Conservation (phyloP, 768 basidiomycete species). For the Kwoniella dejecticola region DNA sequence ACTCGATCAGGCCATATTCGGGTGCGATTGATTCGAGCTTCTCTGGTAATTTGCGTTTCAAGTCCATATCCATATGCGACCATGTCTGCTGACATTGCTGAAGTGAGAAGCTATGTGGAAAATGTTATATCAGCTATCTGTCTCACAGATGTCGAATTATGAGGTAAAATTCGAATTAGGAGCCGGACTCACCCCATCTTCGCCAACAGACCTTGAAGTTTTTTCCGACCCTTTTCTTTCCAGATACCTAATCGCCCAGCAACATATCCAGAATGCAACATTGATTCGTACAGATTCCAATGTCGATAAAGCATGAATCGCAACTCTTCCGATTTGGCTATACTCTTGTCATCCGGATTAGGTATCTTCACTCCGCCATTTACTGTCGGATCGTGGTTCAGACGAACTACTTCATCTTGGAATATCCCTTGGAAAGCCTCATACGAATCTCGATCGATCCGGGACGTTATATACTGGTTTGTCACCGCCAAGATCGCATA, state of each 20-base stretch:
- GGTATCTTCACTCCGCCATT: slow-evolving; percentile 24
- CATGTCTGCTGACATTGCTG: slow-evolving; percentile 91
- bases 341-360: slow-evolving; percentile 76
- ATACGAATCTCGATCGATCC: slow-evolving; percentile 83
- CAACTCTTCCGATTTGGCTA: slow-evolving; percentile 83
- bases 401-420: slow-evolving; percentile 86
- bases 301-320: slow-evolving; percentile 93
- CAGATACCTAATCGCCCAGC: slow-evolving; percentile 93
- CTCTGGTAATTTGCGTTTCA: slow-evolving; percentile 74
- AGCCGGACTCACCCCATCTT: slow-evolving; percentile 92
- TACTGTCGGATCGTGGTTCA: slow-evolving; percentile 63
- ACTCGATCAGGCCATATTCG: slow-evolving; percentile 90
- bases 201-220: slow-evolving; percentile 84
- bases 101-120: slow-evolving; percentile 88
- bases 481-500: slow-evolving; percentile 91
- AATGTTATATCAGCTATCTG: no score
- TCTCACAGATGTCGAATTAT: no score
- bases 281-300: slow-evolving; percentile 97
- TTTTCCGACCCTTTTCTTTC: slow-evolving; percentile 89
- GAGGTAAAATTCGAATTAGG: no score
- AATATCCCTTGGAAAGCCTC: slow-evolving; percentile 78
- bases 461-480: slow-evolving; percentile 82
- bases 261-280: slow-evolving; percentile 96
- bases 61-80: slow-evolving; percentile 92
- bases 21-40: slow-evolving; percentile 89